Evolutionary conservation across 768 basidiomycete species (phyloP).

Genomic region (Auricularia sp.): DNA sequence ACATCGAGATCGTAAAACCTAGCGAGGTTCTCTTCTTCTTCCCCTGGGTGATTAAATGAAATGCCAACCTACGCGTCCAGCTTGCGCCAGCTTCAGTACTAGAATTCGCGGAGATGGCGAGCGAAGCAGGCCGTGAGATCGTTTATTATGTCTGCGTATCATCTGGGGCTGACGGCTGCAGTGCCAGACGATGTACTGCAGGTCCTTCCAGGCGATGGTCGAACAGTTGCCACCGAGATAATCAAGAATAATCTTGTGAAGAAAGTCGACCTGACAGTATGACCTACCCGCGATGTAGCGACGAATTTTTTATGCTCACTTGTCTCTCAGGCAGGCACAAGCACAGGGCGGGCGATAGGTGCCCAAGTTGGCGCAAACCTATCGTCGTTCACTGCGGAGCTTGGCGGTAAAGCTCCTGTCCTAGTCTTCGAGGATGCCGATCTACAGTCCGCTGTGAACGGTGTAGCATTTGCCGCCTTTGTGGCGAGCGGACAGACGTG

Average conservation of each 20-base stretch:
- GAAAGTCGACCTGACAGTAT: conserved; percentile 79
- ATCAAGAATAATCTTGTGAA: conserved; percentile 55
- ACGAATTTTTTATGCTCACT: not conserved
- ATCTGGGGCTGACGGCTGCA: conserved; percentile 17
- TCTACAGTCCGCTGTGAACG: conserved; percentile 63
- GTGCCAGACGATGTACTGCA: conserved; percentile 71
- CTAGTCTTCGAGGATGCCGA: conserved; percentile 74
- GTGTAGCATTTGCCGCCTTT: conserved; percentile 74
- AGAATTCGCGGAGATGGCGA: conserved; percentile 58
- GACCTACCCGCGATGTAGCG: conserved; percentile 9
- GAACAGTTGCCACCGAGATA: conserved; percentile 51
- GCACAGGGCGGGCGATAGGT: conserved; percentile 66
- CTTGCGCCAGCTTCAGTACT: conserved; percentile 72
- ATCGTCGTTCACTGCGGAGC: conserved; percentile 67
- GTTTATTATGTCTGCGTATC: not conserved
- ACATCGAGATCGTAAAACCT: conserved; percentile 7
- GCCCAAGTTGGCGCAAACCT: conserved; percentile 65
- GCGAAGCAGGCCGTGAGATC: conserved; percentile 49
- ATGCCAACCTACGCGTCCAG: conserved; percentile 21
- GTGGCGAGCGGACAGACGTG: conserved; percentile 86
- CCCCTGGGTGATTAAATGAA: not conserved
- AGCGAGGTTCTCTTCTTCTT: not conserved
- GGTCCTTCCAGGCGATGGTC: conserved; percentile 64
- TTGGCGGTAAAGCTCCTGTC: conserved; percentile 85
- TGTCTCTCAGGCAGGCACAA: conserved; percentile 54